Evolutionary conservation across 1,284 basidiomycete genomes (phyloP).

Genomic region (Malassezia pachydermatis): DNA sequence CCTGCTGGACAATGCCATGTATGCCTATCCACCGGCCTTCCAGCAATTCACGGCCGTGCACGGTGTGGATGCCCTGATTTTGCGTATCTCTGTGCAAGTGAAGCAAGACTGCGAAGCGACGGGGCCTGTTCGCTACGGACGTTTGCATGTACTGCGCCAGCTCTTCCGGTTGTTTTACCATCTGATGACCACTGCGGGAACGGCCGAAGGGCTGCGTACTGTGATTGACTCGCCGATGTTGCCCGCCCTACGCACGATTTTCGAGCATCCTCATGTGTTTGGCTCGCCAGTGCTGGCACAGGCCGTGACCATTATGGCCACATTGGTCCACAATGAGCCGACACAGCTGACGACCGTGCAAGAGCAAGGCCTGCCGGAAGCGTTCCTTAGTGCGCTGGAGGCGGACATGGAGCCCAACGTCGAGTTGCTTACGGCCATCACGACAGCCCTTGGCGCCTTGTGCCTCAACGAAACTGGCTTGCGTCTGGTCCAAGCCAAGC

Average conservation of each 20-base stretch:
- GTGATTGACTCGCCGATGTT: constrained; percentile 83
- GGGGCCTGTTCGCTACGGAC: constrained; percentile 38
- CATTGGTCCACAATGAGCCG: constrained; percentile 97
- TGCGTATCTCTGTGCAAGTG: constrained; percentile 59
- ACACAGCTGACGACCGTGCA: constrained; percentile 86
- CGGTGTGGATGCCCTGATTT: constrained; percentile 75
- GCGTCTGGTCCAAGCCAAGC: constrained; percentile 62
- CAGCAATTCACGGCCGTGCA: constrained; percentile 72
- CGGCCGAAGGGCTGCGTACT: constrained; percentile 79
- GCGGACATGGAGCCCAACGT: constrained; percentile 59
- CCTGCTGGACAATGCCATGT: constrained; percentile 82
- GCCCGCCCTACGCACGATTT: constrained; percentile 75
- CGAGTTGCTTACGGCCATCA: constrained; percentile 78
- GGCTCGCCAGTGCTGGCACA: constrained; percentile 71
- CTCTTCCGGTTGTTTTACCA: constrained; percentile 85
- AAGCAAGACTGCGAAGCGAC: constrained; percentile 26
- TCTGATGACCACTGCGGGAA: constrained; percentile 87
- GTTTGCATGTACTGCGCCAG: constrained; percentile 63
- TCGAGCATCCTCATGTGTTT: constrained; percentile 70
- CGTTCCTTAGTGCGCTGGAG: constrained; percentile 76
- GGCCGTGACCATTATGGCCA: constrained; percentile 88
- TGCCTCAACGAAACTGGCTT: constrained; percentile 87
- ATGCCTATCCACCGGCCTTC: constrained; percentile 77
- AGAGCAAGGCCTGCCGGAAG: constrained; percentile 78
- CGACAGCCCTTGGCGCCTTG: constrained; percentile 90